phyloP scores from a whole-genome alignment of 1,139 yeast genomes.

The Blastobotrys proliferans region DNA sequence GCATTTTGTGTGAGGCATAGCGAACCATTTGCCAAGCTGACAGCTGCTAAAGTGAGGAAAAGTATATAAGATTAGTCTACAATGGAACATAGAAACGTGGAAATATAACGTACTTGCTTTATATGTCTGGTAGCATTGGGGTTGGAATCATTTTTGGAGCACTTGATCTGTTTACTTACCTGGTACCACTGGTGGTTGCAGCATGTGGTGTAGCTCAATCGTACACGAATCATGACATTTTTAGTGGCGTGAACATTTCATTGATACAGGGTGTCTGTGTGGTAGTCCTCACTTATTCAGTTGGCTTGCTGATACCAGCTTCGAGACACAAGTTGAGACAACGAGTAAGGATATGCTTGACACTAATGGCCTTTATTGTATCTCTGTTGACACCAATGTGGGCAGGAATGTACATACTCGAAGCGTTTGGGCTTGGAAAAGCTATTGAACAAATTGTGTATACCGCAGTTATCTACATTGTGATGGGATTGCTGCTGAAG shows the following conservation, averaged over 20 bases:
- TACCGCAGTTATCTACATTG: neutral
- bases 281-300: neutral
- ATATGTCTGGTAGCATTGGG: too few species aligned
- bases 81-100: too few species aligned
- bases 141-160: neutral
- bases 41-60: slow-evolving; percentile 7
- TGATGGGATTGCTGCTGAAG: neutral
- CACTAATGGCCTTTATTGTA: neutral
- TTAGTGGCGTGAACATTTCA: neutral
- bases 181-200: neutral
- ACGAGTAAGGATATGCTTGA: neutral
- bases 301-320: neutral
- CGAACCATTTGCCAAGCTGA: slow-evolving; percentile 43
- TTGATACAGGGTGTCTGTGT: neutral
- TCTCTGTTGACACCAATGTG: neutral
- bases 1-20: slow-evolving; percentile 57
- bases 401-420: neutral
- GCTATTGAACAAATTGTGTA: neutral
- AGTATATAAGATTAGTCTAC: too few species aligned
- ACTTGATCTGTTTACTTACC: too few species aligned
- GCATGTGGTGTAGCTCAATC: neutral
- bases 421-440: neutral
- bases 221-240: neutral
- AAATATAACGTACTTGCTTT: too few species aligned
- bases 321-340: too few species aligned